Base-by-base conservation (phyloP, 805 yeast genomes). In the Candida alai region DNA sequence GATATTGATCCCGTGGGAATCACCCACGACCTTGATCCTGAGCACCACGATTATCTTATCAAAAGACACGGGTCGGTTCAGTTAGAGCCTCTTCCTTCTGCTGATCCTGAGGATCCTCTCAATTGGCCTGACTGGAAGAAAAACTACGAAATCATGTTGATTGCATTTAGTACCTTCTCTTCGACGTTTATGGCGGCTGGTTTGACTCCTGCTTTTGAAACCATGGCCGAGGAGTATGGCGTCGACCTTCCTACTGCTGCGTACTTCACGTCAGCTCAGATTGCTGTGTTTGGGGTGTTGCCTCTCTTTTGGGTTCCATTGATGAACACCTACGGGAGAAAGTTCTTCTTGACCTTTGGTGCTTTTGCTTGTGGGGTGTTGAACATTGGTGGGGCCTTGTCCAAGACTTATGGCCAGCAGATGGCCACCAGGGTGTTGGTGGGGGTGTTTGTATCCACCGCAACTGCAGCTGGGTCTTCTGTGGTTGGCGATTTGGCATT, bases 171-270 rank as follows among this genome's bases (percentile, higher is more conserved):
- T 16, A 39, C 48, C 10, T 45, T 45, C 21, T 24, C 37, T 10
- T 28, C 38, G 11, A 45, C 49, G 9, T 45, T 44, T 26, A 42
- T 45, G 46, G 49, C 49, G 17, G 48, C 49, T 2, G 48, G 49
- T 12, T 20, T 42, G 9, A 44, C 41, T 19, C 49, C 49, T 4
- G 31, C 47, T 18, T 44, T 39, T 24, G 45, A 38, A n/a, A 18
- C 28, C 8, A 19, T 45, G 28, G 37, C 42, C 19, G 39, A 20
- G 21, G 24, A 26, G 10, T 40, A 36, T 23, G 36, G 38, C 12
- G 32, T 32, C 10, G 11, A 35, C 3, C 19, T 45, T 16, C 34
- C 39, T 19, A 35, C 35, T n/a, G 35, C 42, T 20, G 29, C 46
- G 7, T 45, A 45, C 28, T 28, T 45, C 13, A 39, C 44, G 11